Base-by-base conservation (phyloP, 805 yeast species). In the Kodamaea lidongshanica region DNA sequence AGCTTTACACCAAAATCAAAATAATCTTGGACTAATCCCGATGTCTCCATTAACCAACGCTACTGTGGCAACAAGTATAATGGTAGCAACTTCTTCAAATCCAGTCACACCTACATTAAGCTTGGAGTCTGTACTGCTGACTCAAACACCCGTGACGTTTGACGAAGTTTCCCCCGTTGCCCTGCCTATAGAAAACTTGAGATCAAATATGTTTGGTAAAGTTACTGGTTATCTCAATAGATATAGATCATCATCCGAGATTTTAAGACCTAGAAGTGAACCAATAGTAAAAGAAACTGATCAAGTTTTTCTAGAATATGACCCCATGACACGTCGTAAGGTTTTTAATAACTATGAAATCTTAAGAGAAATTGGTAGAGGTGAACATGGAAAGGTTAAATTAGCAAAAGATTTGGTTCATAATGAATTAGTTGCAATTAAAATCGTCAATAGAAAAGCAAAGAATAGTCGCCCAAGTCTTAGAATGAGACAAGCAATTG, bases 371-470 rank as follows among this genome's bases (percentile, higher is more conserved):
- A 66, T 92, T 16, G 98, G 98, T 7, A 69, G 83, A 19, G 98
- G 98, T n/a, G 95, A 88, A 54, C 97, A 89, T 57, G 97, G 98
- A n/a, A 89, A 86, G 54, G 98, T 92, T 24, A 92, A 92, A 53
- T 67, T 92, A 12, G 98, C 94, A 0, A 72, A 72, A 37, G 89
- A 88, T 50, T 56, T 79, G 32, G 65, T 71, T n/a, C 56, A 69
- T 5, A 65, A 70, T 25, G 77, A 71, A 41, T 61, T 74, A 18
- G 95, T 86, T n/a, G 98, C 98, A 3, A 87, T 92, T 33, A 92
- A 92, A 52, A 84, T 92, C 30, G 86, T 92, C 25, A 88, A 85
- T 56, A 69, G 96, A 32, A 74, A 74, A 29, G 46, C 56, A 19
- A 61, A 54, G 37, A 49, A 45, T 27, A 62, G 58, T 22, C 42